Base-by-base conservation (phyloP, 202 grass and related monocot genomes). In the Schoenoplectus tabernaemontani region DNA sequence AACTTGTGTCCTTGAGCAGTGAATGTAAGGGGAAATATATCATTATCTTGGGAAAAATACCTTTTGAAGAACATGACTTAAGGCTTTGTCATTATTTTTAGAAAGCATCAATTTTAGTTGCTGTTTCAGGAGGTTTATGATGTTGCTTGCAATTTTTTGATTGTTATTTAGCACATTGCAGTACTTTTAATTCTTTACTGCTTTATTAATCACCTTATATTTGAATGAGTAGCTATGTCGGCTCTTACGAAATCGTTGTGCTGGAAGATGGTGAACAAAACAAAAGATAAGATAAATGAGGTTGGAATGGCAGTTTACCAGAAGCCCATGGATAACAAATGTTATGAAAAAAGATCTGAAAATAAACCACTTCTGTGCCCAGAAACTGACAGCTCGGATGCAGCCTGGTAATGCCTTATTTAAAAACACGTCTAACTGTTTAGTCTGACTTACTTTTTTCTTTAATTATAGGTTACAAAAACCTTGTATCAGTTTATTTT, bases 261-360 rank as follows among this genome's bases (percentile, higher is more conserved):
- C 83, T 99, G 96, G 96, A 91, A 96, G 79, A 87, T 99, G 92
- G 88, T 99, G 75, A 85, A 10, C 65, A 99, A 91, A 85, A 99
- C 90, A 36, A 91, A 76, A 75, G 96, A 99, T 78, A 84, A 64
- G 46, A 17, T 93, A 80, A 99, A 99, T 77, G 86, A 96, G 86
- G 92, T 99, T 32, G 96, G 92, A 80, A 85, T 99, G 82, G 90
- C 84, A 23, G 89, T 99, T 87, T 99, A 84, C 82, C 82, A 83
- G 88, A 99, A 99, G 64, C 90, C 96, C 47, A 86, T 85, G 88
- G 92, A 99, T 83, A 99, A 99, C 82, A 91, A 50, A 76, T 99
- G 96, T 88, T 99, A 99, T 4, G 88, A 99, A 81, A 86, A 91
- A 93, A 96, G 88, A 81, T 7, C 81, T 32, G 86, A 96, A 89